Conservation (phyloP, 2,329 filamentous ascomycete genomes). For the Penicillium hordei region DNA sequence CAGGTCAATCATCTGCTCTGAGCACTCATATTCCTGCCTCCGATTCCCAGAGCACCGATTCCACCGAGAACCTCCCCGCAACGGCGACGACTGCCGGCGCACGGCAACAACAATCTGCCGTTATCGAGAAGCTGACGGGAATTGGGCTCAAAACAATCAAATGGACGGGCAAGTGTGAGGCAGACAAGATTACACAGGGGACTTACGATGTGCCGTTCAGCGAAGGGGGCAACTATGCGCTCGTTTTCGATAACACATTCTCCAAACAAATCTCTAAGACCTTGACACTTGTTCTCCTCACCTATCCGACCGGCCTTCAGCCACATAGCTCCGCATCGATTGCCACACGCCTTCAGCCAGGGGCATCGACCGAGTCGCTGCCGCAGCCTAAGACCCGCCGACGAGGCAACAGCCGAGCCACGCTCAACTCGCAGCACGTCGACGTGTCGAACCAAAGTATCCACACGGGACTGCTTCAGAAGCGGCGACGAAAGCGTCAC, state of each 20-base stretch:
- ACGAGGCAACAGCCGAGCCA: conserved; percentile 32
- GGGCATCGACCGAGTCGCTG: conserved; percentile 54
- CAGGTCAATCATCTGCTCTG: conserved; percentile 64
- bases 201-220: conserved; percentile 74
- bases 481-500: conserved; percentile 87
- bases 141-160: conserved; percentile 63
- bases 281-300: conserved; percentile 89
- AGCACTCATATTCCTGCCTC: conserved; percentile 46
- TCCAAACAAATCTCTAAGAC: conserved; percentile 94
- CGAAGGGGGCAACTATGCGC: conserved; percentile 87
- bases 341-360: conserved; percentile 44
- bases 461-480: conserved; percentile 81
- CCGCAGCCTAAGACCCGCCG: conserved; percentile 38
- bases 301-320: conserved; percentile 74
- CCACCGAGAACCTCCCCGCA: conserved; percentile 37
- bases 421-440: conserved; percentile 26
- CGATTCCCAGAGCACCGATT: conserved; percentile 43
- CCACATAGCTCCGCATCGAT: conserved; percentile 48
- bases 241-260: conserved; percentile 99
- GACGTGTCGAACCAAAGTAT: conserved; percentile 52
- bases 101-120: conserved; percentile 68
- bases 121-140: conserved; percentile 63
- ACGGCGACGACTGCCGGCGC: conserved; percentile 38
- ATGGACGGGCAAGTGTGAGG: conserved; percentile 94
- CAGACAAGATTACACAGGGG: conserved; percentile 90